Conservation (phyloP, 805 yeast species). For the Brettanomyces custersianus region DNA sequence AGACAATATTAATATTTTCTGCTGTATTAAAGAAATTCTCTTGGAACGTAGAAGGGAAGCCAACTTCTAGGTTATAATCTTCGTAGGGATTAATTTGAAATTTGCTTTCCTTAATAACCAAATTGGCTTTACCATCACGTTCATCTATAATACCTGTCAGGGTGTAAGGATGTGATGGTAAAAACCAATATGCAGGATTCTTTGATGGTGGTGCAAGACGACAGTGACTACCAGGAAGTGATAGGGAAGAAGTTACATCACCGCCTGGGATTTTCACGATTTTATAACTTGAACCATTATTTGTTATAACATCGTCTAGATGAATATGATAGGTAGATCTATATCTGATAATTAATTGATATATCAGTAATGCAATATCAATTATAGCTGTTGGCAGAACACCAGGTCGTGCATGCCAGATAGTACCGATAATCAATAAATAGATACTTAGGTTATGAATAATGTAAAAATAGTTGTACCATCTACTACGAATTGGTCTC, state of each 20-base stretch:
- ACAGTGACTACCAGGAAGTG: slow-evolving; percentile 43
- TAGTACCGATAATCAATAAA: slow-evolving; percentile 34
- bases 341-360: slow-evolving; percentile 30
- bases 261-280: slow-evolving; percentile 11
- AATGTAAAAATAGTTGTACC: slow-evolving; percentile 47
- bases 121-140: slow-evolving; percentile 27
- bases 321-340: slow-evolving; percentile 12
- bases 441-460: slow-evolving; percentile 46
- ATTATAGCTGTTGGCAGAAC: slow-evolving; percentile 31
- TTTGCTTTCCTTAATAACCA: slow-evolving; percentile 37
- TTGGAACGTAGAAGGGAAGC: slow-evolving; percentile 33
- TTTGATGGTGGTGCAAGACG: slow-evolving; percentile 34
- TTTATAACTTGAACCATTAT: slow-evolving; percentile 8
- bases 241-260: no score
- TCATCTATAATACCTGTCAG: slow-evolving; percentile 31
- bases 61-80: slow-evolving; percentile 32
- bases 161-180: slow-evolving; percentile 66
- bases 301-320: slow-evolving; percentile 12
- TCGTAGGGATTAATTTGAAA: slow-evolving; percentile 26
- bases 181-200: slow-evolving; percentile 34
- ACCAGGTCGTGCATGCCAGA: slow-evolving; percentile 66
- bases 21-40: slow-evolving; percentile 38
- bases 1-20: slow-evolving; percentile 41
- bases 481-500: slow-evolving; percentile 36
- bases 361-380: slow-evolving; percentile 23